A percentile compares a stretch with the other conserved stretches of the same genome.
These are phyloP conservation scores for Trichomonas vaginalis DNA, from an alignment of 208 protist species.

Conservation along the genomic window DNA sequence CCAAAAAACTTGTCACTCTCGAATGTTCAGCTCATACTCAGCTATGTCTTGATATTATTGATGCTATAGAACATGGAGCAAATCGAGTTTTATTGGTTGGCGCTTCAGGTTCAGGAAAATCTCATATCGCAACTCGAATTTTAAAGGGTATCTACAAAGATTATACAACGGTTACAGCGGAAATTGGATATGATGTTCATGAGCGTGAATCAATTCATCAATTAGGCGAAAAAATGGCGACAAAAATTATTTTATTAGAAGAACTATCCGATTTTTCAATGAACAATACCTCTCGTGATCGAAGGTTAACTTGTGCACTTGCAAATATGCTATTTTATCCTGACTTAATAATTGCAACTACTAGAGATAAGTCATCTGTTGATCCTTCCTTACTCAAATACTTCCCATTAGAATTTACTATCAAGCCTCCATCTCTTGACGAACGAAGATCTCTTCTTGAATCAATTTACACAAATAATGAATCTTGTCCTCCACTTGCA, in stretches of 20 bases:
- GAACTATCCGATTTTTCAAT: conserved; percentile 11
- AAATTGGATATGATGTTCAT: neutral
- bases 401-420: neutral
- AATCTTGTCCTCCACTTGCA: neutral
- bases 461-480: neutral
- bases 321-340: neutral
- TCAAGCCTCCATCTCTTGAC: neutral
- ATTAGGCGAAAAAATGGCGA: neutral
- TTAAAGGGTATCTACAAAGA: neutral
- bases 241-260: neutral
- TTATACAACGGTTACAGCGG: neutral
- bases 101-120: neutral
- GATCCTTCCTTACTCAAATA: neutral
- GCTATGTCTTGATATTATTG: neutral
- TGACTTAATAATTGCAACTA: neutral
- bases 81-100: neutral
- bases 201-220: neutral
- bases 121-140: neutral
- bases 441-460: neutral
- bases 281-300: neutral
- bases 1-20: neutral
- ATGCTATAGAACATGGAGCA: neutral
- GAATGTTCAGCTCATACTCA: neutral
- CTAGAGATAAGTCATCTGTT: neutral
- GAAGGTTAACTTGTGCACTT: neutral